Base-by-base conservation (phyloP, 192 early-diverging fungal species). In the Coemansia sp. region DNA sequence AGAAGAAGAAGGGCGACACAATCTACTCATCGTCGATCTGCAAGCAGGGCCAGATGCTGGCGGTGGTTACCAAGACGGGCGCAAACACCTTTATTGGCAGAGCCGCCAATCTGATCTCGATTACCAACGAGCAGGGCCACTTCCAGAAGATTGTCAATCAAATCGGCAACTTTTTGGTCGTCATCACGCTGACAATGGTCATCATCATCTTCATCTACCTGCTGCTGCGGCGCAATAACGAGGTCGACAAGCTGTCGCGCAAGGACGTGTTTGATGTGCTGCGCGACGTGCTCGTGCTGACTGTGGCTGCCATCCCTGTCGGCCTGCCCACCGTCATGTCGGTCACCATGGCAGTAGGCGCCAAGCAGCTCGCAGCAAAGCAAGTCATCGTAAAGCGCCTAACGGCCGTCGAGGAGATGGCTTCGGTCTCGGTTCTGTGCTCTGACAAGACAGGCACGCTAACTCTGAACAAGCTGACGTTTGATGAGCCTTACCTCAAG, bases 91-190 rank as follows among this genome's bases (percentile, higher is more conserved):
- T 92, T 78, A 95, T 97, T 68, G 95, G 95, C 23, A 90, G 95
- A 61, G 93, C 95, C 6, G 94, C 95, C 28, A 93, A 92, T 79
- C 76, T 97, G 64, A 96, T 96, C 76, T 89, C 92, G 12, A 92
- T 93, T 62, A 95, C 94, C 55, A 87, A 87, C 58, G 95, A 97
- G 73, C 86, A 92, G 77, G 95, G 95, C 59, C 95, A 97, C 77
- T 97, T 97, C 85, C 95, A 97, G 73, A 97, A 95, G 82, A 86
- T 96, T 56, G 90, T 96, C 85, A 92, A 90, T 75, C 79, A 85
- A 58, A 96, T 97, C 65, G 95, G 95, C 21, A 94, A 96, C 83
- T 95, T 96, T 66, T 83, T 97, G 42, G 90, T 97, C 43, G 80
- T 90, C 64, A 90, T 95, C 70, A 93, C 90, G 37, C 74, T 88